phyloP scores from a whole-genome alignment of 768 basidiomycete species.

The Gyrodon lividus region DNA sequence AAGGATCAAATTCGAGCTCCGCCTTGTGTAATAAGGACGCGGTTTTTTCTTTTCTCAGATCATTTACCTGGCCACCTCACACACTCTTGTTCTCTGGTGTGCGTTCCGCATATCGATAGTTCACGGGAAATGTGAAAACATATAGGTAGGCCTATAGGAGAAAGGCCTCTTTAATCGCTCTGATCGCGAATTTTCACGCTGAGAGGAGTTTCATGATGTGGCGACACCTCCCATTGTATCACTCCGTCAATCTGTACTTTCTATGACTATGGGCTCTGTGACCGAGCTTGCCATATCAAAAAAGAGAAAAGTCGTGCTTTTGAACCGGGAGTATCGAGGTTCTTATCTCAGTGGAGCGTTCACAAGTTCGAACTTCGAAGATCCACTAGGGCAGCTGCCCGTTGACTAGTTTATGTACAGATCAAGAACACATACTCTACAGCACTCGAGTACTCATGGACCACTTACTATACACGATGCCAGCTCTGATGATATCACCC shows the following conservation, averaged over 20 bases:
- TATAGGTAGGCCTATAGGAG: constrained; percentile 47
- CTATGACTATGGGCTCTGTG: background rate
- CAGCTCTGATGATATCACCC: constrained; percentile 11
- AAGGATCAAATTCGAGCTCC: constrained; percentile 29
- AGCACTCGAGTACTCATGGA: too few relatives aligned
- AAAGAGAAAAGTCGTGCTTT: too few relatives aligned
- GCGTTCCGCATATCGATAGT: constrained; percentile 63
- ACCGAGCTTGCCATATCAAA: too few relatives aligned
- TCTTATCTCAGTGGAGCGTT: too few relatives aligned
- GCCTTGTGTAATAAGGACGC: constrained; percentile 9
- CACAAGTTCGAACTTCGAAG: too few relatives aligned
- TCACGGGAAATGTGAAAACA: constrained; percentile 40
- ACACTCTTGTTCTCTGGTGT: constrained; percentile 45
- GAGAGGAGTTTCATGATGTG: constrained; percentile 87
- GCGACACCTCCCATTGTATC: constrained; percentile 45
- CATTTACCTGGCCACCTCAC: constrained; percentile 48
- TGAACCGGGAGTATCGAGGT: too few relatives aligned
- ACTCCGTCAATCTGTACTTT: background rate
- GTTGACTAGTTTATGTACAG: too few relatives aligned
- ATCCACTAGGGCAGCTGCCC: too few relatives aligned
- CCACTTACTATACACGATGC: background rate
- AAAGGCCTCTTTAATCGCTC: constrained; percentile 83
- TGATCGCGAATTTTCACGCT: constrained; percentile 64
- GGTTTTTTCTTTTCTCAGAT: constrained; percentile 16
- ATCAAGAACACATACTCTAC: too few relatives aligned